A percentile compares a stretch with the other conserved stretches of the same genome.
These are phyloP conservation scores for Beta corolliflora DNA, from an alignment of 179 eudicot genomes.

Conservation along the genomic window DNA sequence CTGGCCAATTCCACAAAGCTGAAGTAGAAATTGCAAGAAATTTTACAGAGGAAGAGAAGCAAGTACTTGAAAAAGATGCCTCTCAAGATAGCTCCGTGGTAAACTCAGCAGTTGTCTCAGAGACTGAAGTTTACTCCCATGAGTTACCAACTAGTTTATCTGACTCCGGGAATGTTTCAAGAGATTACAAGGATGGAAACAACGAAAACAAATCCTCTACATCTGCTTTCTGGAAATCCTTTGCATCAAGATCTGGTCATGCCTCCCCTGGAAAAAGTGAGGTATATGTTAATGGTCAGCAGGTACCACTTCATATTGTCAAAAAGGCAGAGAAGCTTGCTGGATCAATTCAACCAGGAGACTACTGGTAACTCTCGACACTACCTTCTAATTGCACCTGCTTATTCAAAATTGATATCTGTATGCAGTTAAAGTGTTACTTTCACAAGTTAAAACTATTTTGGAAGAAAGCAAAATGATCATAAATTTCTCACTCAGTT, in stretches of 20 bases:
- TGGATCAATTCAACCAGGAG: conserved; percentile 80
- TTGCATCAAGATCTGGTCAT: conserved; percentile 30
- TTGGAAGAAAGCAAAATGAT: not conserved
- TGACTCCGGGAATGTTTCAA: conserved; percentile 40
- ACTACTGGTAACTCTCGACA: conserved; percentile 62
- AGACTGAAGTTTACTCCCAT: conserved; percentile 46
- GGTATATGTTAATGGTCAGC: conserved; percentile 71
- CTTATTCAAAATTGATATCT: not conserved
- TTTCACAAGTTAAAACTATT: not conserved
- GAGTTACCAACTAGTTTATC: conserved; percentile 37
- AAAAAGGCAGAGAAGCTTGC: conserved; percentile 75
- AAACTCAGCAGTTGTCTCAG: conserved; percentile 45
- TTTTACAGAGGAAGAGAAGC: conserved; percentile 35
- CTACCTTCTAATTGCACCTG: not conserved
- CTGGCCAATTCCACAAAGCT: conserved; percentile 25
- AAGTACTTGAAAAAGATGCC: conserved; percentile 27
- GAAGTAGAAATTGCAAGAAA: conserved; percentile 31
- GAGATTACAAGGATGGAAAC: conserved; percentile 35
- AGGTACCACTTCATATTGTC: conserved; percentile 44
- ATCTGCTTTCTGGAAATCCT: conserved; percentile 38
- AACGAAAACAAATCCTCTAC: conserved; percentile 42
- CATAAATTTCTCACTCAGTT: not conserved
- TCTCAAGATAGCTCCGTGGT: conserved; percentile 39
- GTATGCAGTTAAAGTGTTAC: not conserved
- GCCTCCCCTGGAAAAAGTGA: conserved; percentile 33